Evolutionary conservation across 2,329 filamentous ascomycete species (phyloP).

Genomic region (Sporothrix phasma): DNA sequence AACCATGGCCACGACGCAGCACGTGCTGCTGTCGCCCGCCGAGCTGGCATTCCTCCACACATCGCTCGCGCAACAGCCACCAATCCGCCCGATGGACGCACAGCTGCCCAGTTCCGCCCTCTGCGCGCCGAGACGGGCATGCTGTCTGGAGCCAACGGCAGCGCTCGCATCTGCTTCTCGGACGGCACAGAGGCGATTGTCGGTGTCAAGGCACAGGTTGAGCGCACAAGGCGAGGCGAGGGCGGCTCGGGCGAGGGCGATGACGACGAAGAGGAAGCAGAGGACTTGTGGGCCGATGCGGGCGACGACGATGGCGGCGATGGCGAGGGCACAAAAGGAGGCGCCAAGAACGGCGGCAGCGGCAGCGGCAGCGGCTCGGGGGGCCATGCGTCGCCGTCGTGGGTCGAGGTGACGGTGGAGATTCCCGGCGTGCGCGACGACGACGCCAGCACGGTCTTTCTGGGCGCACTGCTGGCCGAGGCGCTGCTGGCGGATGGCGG

Average conservation of each 20-base stretch:
- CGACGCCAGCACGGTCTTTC: conserved; percentile 77
- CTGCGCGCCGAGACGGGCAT: conserved; percentile 84
- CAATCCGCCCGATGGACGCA: conserved; percentile 79
- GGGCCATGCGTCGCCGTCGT: conserved; percentile 30
- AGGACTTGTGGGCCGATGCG: conserved; percentile 1
- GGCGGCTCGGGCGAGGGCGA: conserved; percentile 22
- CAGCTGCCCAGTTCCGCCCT: conserved; percentile 78
- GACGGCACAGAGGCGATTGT: conserved; percentile 95
- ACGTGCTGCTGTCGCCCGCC: conserved; percentile 77
- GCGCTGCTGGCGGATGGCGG: conserved; percentile 65
- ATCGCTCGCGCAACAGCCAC: conserved; percentile 69
- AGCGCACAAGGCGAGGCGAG: conserved; percentile 46
- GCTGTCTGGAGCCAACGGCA: conserved; percentile 81
- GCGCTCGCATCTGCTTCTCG: conserved; percentile 84
- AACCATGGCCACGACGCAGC: conserved; percentile 53
- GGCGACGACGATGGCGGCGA: conserved; percentile 20
- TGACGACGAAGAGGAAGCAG: conserved; percentile 8
- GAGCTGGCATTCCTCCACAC: conserved; percentile 93
- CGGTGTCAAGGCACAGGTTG: conserved; percentile 89
- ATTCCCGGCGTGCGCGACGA: conserved; percentile 87
- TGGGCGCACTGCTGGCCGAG: conserved; percentile 82
- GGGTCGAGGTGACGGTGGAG: conserved; percentile 87
- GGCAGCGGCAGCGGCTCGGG: conserved; percentile 26
- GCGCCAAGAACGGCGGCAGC: conserved; percentile 19
- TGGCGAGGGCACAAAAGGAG: background rate